These are phyloP conservation scores for Coemansia javaensis DNA, from an alignment of 192 early-diverging fungal species.

Conservation along the genomic window DNA sequence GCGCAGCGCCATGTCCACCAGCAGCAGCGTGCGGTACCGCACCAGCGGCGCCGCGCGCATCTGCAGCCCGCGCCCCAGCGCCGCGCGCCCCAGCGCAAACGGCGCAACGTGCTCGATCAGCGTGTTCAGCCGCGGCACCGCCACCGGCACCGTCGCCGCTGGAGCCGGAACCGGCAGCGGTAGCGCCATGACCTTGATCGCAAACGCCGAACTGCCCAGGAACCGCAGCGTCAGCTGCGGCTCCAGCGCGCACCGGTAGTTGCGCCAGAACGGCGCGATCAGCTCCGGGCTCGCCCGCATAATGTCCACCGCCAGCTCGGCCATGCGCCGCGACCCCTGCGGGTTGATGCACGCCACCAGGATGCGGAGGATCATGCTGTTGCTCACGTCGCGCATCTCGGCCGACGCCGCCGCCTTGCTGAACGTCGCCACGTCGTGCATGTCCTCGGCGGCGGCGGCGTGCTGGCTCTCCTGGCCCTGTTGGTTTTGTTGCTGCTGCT, in stretches of 20 bases:
- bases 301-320: slow-evolving; percentile 29
- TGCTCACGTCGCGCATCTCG: slow-evolving; percentile 31
- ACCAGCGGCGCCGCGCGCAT: slow-evolving; percentile 19
- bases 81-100: slow-evolving; percentile 9
- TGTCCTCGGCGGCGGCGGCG: background rate
- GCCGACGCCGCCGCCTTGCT: slow-evolving; percentile 5
- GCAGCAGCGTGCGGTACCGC: slow-evolving; percentile 34
- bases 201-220: slow-evolving; percentile 37
- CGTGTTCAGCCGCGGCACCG: slow-evolving; percentile 29
- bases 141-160: background rate
- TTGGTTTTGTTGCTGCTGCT: no score
- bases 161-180: slow-evolving; percentile 19
- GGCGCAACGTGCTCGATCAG: slow-evolving; percentile 44
- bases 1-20: slow-evolving; percentile 29
- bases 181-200: slow-evolving; percentile 26
- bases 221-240: slow-evolving; percentile 38
- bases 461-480: no score
- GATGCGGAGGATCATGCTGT: slow-evolving; percentile 42
- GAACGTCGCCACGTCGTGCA: slow-evolving; percentile 18
- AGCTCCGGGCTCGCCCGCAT: slow-evolving; percentile 43
- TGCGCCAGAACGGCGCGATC: slow-evolving; percentile 47
- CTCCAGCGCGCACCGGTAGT: slow-evolving; percentile 29
- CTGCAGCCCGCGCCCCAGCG: slow-evolving; percentile 33
- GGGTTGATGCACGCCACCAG: slow-evolving; percentile 30
- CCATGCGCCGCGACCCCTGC: slow-evolving; percentile 16